phyloP scores from a whole-genome alignment of 179 eudicot species.

The Silene noctiflora region DNA sequence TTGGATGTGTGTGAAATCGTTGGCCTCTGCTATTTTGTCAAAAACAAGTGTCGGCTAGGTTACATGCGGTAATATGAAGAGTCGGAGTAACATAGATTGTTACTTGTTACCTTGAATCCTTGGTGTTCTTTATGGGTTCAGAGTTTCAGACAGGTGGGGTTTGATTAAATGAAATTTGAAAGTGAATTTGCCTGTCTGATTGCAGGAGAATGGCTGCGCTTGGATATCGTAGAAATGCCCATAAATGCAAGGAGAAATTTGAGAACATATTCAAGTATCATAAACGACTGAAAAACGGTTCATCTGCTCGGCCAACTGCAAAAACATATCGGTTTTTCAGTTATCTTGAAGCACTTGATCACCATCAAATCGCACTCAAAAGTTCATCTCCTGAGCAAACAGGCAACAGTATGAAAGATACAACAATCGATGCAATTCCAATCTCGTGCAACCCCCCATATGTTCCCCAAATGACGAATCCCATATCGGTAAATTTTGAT shows the following conservation, averaged over 20 bases:
- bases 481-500: slow-evolving; percentile 25
- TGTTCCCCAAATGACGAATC: slow-evolving; percentile 30
- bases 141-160: background rate
- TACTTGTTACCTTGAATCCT: background rate
- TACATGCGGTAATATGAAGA: background rate
- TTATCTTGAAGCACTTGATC: slow-evolving; percentile 70
- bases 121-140: background rate
- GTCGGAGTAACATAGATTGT: too few species aligned
- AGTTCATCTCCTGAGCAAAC: slow-evolving; percentile 28
- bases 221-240: slow-evolving; percentile 67
- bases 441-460: slow-evolving; percentile 20
- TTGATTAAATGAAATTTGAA: background rate
- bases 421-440: slow-evolving; percentile 11
- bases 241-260: slow-evolving; percentile 87
- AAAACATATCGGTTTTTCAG: slow-evolving; percentile 77
- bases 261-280: slow-evolving; percentile 91
- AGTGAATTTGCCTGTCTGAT: slow-evolving; percentile 12
- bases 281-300: slow-evolving; percentile 63
- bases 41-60: too few species aligned
- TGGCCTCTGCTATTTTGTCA: too few species aligned
- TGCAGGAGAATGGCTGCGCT: slow-evolving; percentile 71
- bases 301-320: slow-evolving; percentile 51
- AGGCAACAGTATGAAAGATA: slow-evolving; percentile 17
- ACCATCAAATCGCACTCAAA: slow-evolving; percentile 30
- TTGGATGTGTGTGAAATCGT: too few species aligned